These are phyloP conservation scores for Xylaria sp. DNA, from an alignment of 2,329 filamentous ascomycete species.

Conservation along the genomic window DNA sequence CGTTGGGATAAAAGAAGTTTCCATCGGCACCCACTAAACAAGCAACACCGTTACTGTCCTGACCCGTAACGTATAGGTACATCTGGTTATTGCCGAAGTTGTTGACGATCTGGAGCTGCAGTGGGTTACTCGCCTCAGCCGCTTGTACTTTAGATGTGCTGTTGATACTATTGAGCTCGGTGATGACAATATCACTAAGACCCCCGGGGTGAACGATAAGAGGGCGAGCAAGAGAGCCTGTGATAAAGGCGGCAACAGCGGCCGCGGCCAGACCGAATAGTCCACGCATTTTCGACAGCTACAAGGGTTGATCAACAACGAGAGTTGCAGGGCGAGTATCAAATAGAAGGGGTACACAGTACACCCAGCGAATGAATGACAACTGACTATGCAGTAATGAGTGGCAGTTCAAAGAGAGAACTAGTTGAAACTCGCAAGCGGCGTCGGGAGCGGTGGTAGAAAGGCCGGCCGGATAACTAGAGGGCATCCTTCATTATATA, in stretches of 20 bases:
- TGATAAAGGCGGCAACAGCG: slow-evolving; percentile 40
- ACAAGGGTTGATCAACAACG: slow-evolving; percentile 24
- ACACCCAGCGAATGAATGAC: slow-evolving; percentile 41
- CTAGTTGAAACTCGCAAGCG: slow-evolving; percentile 32
- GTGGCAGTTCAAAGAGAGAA: slow-evolving; percentile 45
- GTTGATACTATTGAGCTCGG: slow-evolving; percentile 54
- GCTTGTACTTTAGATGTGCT: slow-evolving; percentile 43
- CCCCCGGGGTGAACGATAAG: slow-evolving; percentile 45
- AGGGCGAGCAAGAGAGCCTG: slow-evolving; percentile 47
- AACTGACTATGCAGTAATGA: slow-evolving; percentile 41
- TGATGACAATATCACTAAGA: slow-evolving; percentile 50
- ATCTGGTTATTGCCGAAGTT: slow-evolving; percentile 51
- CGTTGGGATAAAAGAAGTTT: slow-evolving; percentile 54
- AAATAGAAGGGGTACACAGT: slow-evolving; percentile 39
- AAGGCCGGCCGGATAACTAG: slow-evolving; percentile 20
- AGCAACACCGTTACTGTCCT: slow-evolving; percentile 49
- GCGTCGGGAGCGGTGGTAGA: slow-evolving; percentile 29
- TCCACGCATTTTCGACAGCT: slow-evolving; percentile 42
- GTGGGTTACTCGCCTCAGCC: slow-evolving; percentile 30
- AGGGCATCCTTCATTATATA: slow-evolving; percentile 28
- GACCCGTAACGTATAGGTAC: slow-evolving; percentile 56
- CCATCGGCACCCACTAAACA: slow-evolving; percentile 55
- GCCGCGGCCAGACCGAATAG: slow-evolving; percentile 44
- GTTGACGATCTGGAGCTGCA: slow-evolving; percentile 51
- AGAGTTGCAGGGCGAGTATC: slow-evolving; percentile 24